These are phyloP conservation scores for Podospora sp. DNA, from an alignment of 495 filamentous ascomycete species.

Conservation along the genomic window DNA sequence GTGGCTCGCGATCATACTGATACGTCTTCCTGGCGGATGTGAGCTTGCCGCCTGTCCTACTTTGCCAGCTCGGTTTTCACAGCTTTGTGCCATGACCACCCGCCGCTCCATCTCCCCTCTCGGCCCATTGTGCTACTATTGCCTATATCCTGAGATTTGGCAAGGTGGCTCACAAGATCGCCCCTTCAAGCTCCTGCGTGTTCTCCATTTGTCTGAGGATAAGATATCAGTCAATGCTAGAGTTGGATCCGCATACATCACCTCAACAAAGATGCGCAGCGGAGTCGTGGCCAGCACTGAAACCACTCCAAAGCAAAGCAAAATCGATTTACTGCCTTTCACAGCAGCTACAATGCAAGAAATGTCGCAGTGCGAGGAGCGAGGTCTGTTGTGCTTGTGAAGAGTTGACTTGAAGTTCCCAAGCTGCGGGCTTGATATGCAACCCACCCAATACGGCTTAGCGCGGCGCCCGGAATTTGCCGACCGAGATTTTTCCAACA, in stretches of 20 bases:
- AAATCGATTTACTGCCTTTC: no score
- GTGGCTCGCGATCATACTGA: not conserved
- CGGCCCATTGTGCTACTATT: not conserved
- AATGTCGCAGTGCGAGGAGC: not conserved
- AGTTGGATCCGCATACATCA: no score
- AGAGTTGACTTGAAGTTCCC: not conserved
- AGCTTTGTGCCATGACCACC: not conserved
- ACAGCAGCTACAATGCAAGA: no score
- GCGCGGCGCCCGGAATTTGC: constrained; percentile 27
- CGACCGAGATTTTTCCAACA: constrained; percentile 31
- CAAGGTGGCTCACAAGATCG: not conserved
- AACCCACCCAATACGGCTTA: constrained; percentile 19
- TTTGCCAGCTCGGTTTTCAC: not conserved
- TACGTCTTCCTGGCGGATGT: not conserved
- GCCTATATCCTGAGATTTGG: not conserved
- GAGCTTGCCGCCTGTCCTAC: not conserved
- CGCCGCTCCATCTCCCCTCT: not conserved
- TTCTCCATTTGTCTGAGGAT: no score
- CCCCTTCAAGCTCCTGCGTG: not conserved
- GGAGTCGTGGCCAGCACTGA: no score
- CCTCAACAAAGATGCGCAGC: no score
- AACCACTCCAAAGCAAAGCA: no score
- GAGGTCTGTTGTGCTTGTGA: not conserved
- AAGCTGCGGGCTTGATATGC: not conserved
- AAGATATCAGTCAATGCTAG: no score